A percentile compares a stretch with the other conserved stretches of the same genome.
Evolutionary conservation across 805 yeast genomes (phyloP).

Genomic region (Candida boidinii): DNA sequence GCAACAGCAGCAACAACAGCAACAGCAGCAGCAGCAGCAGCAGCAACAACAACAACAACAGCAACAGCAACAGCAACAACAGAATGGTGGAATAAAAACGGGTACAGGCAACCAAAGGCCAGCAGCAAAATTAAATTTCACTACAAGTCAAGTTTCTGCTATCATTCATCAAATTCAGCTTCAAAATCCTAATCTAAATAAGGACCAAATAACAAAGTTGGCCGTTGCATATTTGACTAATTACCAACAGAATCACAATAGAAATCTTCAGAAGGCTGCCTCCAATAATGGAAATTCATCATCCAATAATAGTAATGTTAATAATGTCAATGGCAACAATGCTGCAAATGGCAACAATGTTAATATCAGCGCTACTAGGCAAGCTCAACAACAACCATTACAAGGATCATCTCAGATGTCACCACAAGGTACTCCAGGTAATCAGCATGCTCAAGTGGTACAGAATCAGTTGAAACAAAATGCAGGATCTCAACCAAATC

Average conservation of each 20-base stretch:
- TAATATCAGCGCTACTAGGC: background rate
- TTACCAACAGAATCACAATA: conserved; percentile 42
- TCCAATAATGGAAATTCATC: conserved; percentile 17
- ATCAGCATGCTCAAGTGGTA: conserved; percentile 4
- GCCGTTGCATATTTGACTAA: conserved; percentile 59
- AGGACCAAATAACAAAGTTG: conserved; percentile 56
- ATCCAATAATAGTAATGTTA: conserved; percentile 2
- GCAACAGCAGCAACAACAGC: conserved; percentile 3
- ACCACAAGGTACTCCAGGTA: conserved; percentile 8
- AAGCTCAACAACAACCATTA: background rate
- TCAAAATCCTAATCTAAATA: conserved; percentile 55
- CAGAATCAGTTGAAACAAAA: conserved; percentile 1
- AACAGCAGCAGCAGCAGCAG: conserved; percentile 2
- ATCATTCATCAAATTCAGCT: conserved; percentile 55
- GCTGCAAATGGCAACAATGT: too few relatives aligned
- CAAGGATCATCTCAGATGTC: conserved; percentile 1
- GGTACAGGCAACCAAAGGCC: too few relatives aligned
- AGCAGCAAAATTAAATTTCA: conserved; percentile 26
- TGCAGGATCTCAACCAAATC: conserved; percentile 3
- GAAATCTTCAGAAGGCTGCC: conserved; percentile 18
- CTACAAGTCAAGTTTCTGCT: conserved; percentile 58
- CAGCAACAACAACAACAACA: background rate
- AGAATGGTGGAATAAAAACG: background rate
- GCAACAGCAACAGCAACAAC: conserved; percentile 4
- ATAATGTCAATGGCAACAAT: conserved; percentile 2